Evolutionary conservation across 345 rosid genomes (phyloP), one percentile per base, ranked within the genome.

Genomic region (Physaria fendleri): DNA sequence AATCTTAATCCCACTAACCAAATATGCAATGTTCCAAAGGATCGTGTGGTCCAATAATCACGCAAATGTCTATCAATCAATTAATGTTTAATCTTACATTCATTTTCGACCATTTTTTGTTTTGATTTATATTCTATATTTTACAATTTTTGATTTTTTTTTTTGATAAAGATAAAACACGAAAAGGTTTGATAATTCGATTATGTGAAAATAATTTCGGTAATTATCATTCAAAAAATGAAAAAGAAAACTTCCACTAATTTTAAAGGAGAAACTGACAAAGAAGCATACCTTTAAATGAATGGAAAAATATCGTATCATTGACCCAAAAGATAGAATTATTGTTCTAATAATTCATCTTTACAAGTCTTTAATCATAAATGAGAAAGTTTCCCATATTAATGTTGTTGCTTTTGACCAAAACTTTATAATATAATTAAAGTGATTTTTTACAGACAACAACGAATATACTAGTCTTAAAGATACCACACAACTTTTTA

Each of bases 11-110:
- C 49, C 67, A 52, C 73, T 69, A 27, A 51, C 29, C 39, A 69
- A 61, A 61, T 62, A 56, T 53, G 35, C 25, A 9, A 61, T 52
- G 60, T 46, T 61, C 62, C 55, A 47, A 35, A 30, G 5, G 9
- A 44, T 69, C 62, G 73, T 60, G 72, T 60, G 51, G 24, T 67
- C 65, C 72, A 42, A 25, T 42, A 41, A 6, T 44, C 49, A 44
- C 29, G 49, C 29, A 2, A 12, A 10, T 44, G 9, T 21, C 15
- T 12, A 44, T 12, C 4, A 22, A 22, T 3, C 6, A 11, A 42
- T 6, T 21, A 21, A 21, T 20, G 8, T n/a, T n/a, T n/a, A n/a
- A n/a, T n/a, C n/a, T n/a, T n/a, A n/a, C n/a, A n/a, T n/a, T n/a
- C n/a, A n/a, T n/a, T n/a, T n/a, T n/a, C n/a, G n/a, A n/a, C n/a